Evolutionary conservation across 306 rosid genomes (phyloP).

Genomic region (Betula pendula): DNA sequence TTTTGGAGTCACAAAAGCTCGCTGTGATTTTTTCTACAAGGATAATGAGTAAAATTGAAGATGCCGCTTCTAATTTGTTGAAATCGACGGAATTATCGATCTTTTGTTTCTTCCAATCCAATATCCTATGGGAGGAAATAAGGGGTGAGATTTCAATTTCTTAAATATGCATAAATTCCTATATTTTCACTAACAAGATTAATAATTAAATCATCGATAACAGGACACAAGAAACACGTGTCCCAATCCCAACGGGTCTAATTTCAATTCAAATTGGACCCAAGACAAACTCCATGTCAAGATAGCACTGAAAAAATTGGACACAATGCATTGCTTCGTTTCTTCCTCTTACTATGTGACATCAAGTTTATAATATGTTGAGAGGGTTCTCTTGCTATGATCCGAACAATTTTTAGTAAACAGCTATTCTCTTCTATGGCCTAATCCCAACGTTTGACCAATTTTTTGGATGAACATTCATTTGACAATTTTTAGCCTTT

Average conservation of each 20-base stretch:
- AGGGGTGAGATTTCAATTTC: not conserved
- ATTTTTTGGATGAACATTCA: too few species aligned
- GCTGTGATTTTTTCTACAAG: slow-evolving; percentile 29
- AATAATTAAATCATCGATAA: not conserved
- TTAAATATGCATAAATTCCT: not conserved
- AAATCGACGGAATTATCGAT: slow-evolving; percentile 20
- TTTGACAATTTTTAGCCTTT: too few species aligned
- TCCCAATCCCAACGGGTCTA: too few species aligned
- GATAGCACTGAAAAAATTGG: too few species aligned
- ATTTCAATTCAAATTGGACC: too few species aligned
- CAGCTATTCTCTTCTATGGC: too few species aligned
- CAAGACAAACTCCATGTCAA: too few species aligned
- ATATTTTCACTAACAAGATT: not conserved
- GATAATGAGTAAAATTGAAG: slow-evolving; percentile 5
- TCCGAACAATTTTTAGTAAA: too few species aligned
- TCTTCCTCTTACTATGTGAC: too few species aligned
- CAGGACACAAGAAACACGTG: too few species aligned
- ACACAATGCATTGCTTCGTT: not conserved
- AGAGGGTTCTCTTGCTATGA: too few species aligned
- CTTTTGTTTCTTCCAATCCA: slow-evolving; percentile 1
- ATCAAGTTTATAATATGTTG: not conserved
- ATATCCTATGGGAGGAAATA: not conserved
- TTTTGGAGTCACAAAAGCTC: slow-evolving; percentile 36
- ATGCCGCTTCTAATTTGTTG: not conserved
- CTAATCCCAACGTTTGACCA: too few species aligned